phyloP scores from a whole-genome alignment of 2,329 filamentous ascomycete species.

The Botrytis elliptica region DNA sequence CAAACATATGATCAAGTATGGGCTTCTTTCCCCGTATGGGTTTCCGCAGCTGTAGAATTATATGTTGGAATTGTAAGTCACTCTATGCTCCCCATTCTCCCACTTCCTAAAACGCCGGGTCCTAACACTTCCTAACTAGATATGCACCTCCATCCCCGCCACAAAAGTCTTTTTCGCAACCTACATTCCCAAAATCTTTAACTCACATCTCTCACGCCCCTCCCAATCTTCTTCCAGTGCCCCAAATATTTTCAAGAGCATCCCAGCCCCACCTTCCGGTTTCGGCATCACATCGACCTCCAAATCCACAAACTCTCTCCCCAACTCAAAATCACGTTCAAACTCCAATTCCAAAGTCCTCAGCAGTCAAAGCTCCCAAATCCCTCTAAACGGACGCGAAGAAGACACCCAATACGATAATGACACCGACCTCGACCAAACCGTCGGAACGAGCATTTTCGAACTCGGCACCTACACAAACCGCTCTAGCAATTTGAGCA shows the following conservation, averaged over 20 bases:
- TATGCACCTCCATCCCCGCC: slow-evolving; percentile 46
- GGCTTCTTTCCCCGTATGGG: slow-evolving; percentile 41
- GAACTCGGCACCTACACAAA: background rate
- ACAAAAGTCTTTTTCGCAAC: slow-evolving; percentile 45
- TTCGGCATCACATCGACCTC: background rate
- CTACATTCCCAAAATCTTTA: slow-evolving; percentile 38
- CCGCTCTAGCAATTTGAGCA: background rate
- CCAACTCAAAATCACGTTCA: background rate
- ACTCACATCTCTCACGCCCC: background rate
- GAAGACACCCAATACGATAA: background rate
- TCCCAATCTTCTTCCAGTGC: background rate
- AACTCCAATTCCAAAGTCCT: background rate
- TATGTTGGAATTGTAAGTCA: slow-evolving; percentile 42
- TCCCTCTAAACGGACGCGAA: background rate
- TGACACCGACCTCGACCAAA: background rate
- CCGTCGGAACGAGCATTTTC: background rate
- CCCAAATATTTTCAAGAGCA: background rate
- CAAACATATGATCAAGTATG: slow-evolving; percentile 41
- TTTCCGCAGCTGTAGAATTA: slow-evolving; percentile 43
- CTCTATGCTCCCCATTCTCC: no score
- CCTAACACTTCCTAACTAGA: slow-evolving; percentile 31
- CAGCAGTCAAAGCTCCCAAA: background rate
- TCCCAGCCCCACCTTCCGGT: background rate
- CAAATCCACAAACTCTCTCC: background rate
- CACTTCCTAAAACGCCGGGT: no score